Evolutionary conservation across 768 basidiomycete genomes (phyloP).

Genomic region (Pilatotrama ljubarskyi): DNA sequence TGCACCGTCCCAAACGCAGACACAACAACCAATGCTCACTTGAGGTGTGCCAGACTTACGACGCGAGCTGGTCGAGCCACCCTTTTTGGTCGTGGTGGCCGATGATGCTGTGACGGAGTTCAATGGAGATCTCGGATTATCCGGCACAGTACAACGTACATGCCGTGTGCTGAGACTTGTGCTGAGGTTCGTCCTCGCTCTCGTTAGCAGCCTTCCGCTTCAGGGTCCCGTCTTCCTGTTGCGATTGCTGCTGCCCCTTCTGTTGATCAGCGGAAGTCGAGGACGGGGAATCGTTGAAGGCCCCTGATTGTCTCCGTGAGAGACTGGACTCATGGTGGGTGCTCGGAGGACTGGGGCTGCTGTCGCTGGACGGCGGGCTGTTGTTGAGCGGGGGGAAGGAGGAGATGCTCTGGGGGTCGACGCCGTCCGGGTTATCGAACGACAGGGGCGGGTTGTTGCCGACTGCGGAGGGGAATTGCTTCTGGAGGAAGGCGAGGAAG

Average conservation of each 20-base stretch:
- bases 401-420: slow-evolving; percentile 63
- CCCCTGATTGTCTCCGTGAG: slow-evolving; percentile 35
- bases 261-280: slow-evolving; percentile 23
- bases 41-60: slow-evolving; percentile 28
- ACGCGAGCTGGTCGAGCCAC: slow-evolving; percentile 15
- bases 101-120: slow-evolving; percentile 7
- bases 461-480: slow-evolving; percentile 57
- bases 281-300: slow-evolving; percentile 24
- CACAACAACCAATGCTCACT: slow-evolving; percentile 4
- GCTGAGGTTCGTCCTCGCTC: slow-evolving; percentile 62
- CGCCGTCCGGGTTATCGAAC: slow-evolving; percentile 39
- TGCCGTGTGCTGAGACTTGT: slow-evolving; percentile 62
- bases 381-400: slow-evolving; percentile 50
- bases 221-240: slow-evolving; percentile 49
- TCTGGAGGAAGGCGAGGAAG: slow-evolving; percentile 74
- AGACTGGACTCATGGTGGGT: slow-evolving; percentile 35
- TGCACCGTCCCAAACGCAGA: neutral
- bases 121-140: slow-evolving; percentile 5
- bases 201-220: slow-evolving; percentile 81
- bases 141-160: slow-evolving; percentile 38
- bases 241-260: slow-evolving; percentile 27
- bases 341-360: slow-evolving; percentile 75
- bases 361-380: slow-evolving; percentile 65
- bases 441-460: slow-evolving; percentile 21
- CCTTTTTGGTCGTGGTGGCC: slow-evolving; percentile 15